These are phyloP conservation scores for Xylaria palmicola DNA, from an alignment of 495 filamentous ascomycete genomes.

Conservation along the genomic window DNA sequence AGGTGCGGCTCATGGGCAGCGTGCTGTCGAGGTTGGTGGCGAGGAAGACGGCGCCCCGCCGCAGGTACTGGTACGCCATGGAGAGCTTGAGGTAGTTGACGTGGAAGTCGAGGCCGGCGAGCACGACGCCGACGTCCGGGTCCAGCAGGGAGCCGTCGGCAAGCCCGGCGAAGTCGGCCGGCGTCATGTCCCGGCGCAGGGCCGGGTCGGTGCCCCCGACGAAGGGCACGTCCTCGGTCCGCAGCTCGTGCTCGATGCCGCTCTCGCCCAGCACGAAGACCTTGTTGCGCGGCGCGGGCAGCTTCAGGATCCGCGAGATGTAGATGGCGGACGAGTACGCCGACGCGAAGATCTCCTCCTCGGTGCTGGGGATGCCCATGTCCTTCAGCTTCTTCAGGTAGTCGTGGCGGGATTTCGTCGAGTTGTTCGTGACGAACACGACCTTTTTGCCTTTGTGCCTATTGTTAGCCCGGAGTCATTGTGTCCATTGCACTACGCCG, in stretches of 20 bases:
- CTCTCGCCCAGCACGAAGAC: conserved; percentile 91
- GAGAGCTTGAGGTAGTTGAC: conserved; percentile 91
- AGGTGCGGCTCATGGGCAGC: conserved; percentile 69
- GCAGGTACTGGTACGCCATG: conserved; percentile 80
- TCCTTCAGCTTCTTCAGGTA: conserved; percentile 88
- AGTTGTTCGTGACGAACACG: conserved; percentile 98
- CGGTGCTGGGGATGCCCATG: conserved; percentile 74
- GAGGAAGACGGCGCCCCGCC: conserved; percentile 80
- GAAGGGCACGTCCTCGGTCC: conserved; percentile 70
- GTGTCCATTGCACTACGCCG: too few species aligned
- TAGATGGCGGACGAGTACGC: conserved; percentile 94
- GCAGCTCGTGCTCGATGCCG: conserved; percentile 87
- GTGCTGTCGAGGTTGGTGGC: conserved; percentile 92
- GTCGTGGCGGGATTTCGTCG: conserved; percentile 88
- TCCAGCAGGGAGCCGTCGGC: conserved; percentile 77
- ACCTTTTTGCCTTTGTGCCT: conserved; percentile 71
- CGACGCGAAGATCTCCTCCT: conserved; percentile 92
- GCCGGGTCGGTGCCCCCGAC: conserved; percentile 86
- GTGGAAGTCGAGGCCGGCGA: conserved; percentile 88
- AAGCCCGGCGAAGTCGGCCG: conserved; percentile 73
- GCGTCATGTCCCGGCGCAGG: conserved; percentile 70
- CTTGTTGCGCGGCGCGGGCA: conserved; percentile 76
- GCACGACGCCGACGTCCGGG: conserved; percentile 82
- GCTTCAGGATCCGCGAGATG: conserved; percentile 85
- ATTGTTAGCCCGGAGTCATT: too few species aligned